Evolutionary conservation across 225 moss, liverwort and hornwort genomes (phyloP).

Genomic region (Ulota crispa): DNA sequence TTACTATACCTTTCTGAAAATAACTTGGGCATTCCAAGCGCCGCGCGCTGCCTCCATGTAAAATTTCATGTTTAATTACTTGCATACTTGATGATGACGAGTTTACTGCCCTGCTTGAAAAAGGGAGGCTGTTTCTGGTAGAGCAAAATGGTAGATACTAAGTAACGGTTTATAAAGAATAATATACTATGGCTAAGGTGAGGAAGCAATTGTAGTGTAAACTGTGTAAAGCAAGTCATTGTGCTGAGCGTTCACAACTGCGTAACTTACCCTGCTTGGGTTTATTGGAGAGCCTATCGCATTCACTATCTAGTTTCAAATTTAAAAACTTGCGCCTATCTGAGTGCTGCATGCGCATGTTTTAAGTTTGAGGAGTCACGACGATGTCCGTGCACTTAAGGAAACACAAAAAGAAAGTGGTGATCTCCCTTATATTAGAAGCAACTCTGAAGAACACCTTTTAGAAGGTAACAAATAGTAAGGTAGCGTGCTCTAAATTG

Average conservation of each 20-base stretch:
- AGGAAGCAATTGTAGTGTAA: not conserved
- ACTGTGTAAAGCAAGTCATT: not conserved
- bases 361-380: too few relatives aligned
- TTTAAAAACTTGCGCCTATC: too few relatives aligned
- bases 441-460: too few relatives aligned
- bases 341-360: too few relatives aligned
- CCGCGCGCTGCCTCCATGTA: slow-evolving; percentile 14
- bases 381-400: too few relatives aligned
- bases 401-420: too few relatives aligned
- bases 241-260: not conserved
- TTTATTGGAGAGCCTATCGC: not conserved
- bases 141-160: not conserved
- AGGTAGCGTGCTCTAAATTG: too few relatives aligned
- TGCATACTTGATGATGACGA: not conserved
- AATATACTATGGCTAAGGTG: not conserved
- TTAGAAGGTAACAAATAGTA: too few relatives aligned
- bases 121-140: not conserved
- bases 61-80: slow-evolving; percentile 21
- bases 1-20: slow-evolving; percentile 20
- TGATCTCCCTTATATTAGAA: too few relatives aligned
- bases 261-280: not conserved
- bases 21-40: slow-evolving; percentile 23
- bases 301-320: not conserved
- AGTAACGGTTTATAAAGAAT: not conserved
- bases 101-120: not conserved